phyloP scores from a whole-genome alignment of 768 basidiomycete species.

The Mycena maculata region DNA sequence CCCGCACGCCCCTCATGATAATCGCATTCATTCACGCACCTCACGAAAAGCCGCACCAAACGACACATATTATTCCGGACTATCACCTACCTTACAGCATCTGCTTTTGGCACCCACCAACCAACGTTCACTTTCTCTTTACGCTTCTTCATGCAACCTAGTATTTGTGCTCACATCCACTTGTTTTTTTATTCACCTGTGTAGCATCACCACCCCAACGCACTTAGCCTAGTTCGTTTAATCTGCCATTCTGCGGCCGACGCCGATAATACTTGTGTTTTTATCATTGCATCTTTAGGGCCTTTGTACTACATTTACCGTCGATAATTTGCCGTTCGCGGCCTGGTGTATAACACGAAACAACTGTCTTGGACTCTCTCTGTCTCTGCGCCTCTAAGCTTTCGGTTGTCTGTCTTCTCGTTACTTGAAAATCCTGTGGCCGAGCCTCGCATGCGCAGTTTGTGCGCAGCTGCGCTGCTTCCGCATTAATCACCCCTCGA shows the following conservation, averaged over 20 bases:
- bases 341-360: slow-evolving; percentile 28
- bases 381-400: background rate
- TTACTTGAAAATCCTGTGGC: too few relatives aligned
- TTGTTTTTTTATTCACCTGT: slow-evolving; percentile 16
- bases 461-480: too few relatives aligned
- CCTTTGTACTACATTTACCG: background rate
- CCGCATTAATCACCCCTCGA: too few relatives aligned
- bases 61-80: slow-evolving; percentile 1
- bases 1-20: slow-evolving; percentile 33
- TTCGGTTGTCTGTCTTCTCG: background rate
- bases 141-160: too few relatives aligned
- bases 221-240: slow-evolving; percentile 20
- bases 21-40: background rate
- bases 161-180: slow-evolving; percentile 18
- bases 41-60: slow-evolving; percentile 23
- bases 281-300: background rate
- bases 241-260: background rate
- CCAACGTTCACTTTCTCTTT: too few relatives aligned
- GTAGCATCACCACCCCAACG: slow-evolving; percentile 18
- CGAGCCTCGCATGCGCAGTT: too few relatives aligned
- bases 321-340: slow-evolving; percentile 29
- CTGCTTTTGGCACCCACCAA: background rate
- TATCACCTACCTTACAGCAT: background rate
- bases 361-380: background rate
- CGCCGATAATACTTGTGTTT: slow-evolving; percentile 10